Conservation (phyloP, 1,284 basidiomycete genomes). For the Earliella scabrosa region DNA sequence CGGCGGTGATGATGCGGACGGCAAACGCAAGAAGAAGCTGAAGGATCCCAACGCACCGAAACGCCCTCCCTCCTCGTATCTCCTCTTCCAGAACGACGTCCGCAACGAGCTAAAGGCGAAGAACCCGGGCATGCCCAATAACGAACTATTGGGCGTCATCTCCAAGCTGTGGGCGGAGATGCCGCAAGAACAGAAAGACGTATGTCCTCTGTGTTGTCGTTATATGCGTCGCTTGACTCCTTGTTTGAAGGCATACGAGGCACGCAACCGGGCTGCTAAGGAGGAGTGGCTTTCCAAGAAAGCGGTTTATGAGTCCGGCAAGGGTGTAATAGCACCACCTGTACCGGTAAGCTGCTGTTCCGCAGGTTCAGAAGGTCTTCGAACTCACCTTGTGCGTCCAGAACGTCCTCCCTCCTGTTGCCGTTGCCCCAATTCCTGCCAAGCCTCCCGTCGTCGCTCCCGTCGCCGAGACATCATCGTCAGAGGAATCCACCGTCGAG, state of each 20-base stretch:
- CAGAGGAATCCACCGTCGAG: slow-evolving; percentile 36
- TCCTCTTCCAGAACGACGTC: slow-evolving; percentile 94
- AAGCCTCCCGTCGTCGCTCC: slow-evolving; percentile 18
- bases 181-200: slow-evolving; percentile 73
- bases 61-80: slow-evolving; percentile 92
- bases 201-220: slow-evolving; percentile 37
- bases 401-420: background rate
- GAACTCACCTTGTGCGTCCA: slow-evolving; percentile 5
- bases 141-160: slow-evolving; percentile 76
- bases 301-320: slow-evolving; percentile 33
- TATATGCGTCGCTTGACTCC: background rate
- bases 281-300: slow-evolving; percentile 39
- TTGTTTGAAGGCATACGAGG: slow-evolving; percentile 39
- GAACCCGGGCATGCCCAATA: slow-evolving; percentile 70
- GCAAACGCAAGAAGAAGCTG: slow-evolving; percentile 59
- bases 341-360: slow-evolving; percentile 12
- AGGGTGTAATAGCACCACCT: slow-evolving; percentile 14
- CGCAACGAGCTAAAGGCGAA: slow-evolving; percentile 72
- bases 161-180: slow-evolving; percentile 78
- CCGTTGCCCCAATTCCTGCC: background rate
- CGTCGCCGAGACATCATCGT: slow-evolving; percentile 22
- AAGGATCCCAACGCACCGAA: slow-evolving; percentile 96
- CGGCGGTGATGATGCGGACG: slow-evolving; percentile 44
- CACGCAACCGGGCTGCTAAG: slow-evolving; percentile 40
- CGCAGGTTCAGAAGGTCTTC: background rate